Percentiles rank a stretch among this genome's conserved stretches.
Conservation (phyloP, 2,329 filamentous ascomycete species). For the Ilyonectria robusta region DNA sequence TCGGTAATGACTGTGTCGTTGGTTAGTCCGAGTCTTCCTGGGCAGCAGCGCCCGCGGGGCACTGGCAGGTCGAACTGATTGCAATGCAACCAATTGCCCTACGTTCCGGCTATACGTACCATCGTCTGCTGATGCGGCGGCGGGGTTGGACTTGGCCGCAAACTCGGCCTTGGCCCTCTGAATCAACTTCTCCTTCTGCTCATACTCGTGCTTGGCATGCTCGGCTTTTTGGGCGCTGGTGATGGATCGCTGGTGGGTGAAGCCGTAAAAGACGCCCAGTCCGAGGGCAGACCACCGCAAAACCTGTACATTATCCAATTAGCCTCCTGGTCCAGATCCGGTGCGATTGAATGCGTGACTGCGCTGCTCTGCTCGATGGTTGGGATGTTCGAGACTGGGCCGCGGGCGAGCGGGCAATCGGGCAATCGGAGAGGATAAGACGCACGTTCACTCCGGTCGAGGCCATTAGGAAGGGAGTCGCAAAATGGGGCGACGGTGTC, state of each 20-base stretch:
- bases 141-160: constrained; percentile 78
- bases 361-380: constrained; percentile 32
- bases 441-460: constrained; percentile 79
- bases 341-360: constrained; percentile 35
- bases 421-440: constrained; percentile 49
- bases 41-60: neutral
- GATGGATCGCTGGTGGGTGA: constrained; percentile 92
- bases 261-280: constrained; percentile 93
- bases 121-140: constrained; percentile 51
- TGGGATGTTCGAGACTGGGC: constrained; percentile 35
- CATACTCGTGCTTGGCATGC: constrained; percentile 84
- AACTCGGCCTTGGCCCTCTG: constrained; percentile 93
- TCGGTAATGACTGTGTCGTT: constrained; percentile 62
- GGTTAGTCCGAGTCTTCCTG: constrained; percentile 40
- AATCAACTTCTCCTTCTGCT: constrained; percentile 93
- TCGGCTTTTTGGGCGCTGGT: constrained; percentile 78
- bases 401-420: constrained; percentile 44
- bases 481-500: constrained; percentile 58
- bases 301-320: constrained; percentile 73
- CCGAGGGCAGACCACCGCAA: constrained; percentile 96
- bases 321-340: constrained; percentile 38
- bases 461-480: constrained; percentile 69
- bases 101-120: constrained; percentile 45
- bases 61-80: neutral
- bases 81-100: neutral